Base-by-base conservation (phyloP, 495 filamentous ascomycete species). In the Parmelia sp. region DNA sequence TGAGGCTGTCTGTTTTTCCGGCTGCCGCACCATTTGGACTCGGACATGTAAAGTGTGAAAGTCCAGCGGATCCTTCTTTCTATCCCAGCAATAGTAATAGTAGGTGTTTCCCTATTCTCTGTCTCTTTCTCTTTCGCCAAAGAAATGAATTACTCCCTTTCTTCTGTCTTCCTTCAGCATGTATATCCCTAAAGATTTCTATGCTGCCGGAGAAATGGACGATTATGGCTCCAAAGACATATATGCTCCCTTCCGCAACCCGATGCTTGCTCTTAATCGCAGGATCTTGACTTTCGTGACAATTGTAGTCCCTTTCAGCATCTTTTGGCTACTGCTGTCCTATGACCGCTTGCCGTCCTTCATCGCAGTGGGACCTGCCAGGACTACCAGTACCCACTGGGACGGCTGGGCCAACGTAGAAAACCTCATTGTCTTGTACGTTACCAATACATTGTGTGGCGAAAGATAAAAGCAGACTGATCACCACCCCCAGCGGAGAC, bases 401-500 rank as follows among this genome's bases (percentile, higher is more conserved):
- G 17, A 19, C 19, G 61, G 61, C 11, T 67, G 65, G 65, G 29
- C 37, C 15, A 57, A 35, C 23, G 35, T 67, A 12, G 62, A 64
- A 3, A 64, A 65, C 4, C 4, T 67, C 0, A 60, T 67, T 36
- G 29, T 62, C 5, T 67, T 67, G 62, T 64, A 42, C n/a, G 53
- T 17, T 25, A 27, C 14, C 49, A 37, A 21, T 25, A 8, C 9
- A 31, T 7, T 0, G 6, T 0, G 4, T 15, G 1, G 14, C 5
- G 10, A 35, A 11, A 29, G 35, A 1, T 11, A 6, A 33, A 19
- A 0, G 3, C 25, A 64, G 4, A 58, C 39, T 58, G 37, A 58
- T 17, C 19, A 31, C 47, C 23, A 42, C 4, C 12, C 0, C 21
- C 19, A 64, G 62, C 49, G 78, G 78, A 5, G 80, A 87, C 69